phyloP scores from a whole-genome alignment of 2,329 filamentous ascomycete species.

The Xenoacremonium recifei region DNA sequence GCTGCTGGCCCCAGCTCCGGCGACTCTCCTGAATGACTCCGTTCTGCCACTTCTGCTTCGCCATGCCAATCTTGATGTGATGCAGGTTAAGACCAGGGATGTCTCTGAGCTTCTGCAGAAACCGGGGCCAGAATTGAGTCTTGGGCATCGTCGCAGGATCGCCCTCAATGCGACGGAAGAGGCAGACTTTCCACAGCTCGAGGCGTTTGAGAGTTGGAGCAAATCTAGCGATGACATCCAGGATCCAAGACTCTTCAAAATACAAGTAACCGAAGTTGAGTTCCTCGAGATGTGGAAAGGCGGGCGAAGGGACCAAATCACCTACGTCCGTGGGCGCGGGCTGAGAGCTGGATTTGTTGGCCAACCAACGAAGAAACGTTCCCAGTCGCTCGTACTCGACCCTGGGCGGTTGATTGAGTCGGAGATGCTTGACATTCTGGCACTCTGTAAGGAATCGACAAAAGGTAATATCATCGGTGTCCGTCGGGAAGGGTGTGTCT shows the following conservation, averaged over 20 bases:
- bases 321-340: too few species aligned
- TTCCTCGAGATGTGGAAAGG: conserved; percentile 34
- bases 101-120: conserved; percentile 35
- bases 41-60: conserved; percentile 24
- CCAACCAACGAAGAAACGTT: too few species aligned
- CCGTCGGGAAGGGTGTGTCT: neutral
- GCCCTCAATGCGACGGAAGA: conserved; percentile 17
- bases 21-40: conserved; percentile 14
- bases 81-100: conserved; percentile 32
- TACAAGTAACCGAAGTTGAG: conserved; percentile 44
- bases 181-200: conserved; percentile 43
- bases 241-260: conserved; percentile 27
- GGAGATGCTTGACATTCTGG: conserved; percentile 47
- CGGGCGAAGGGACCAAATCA: conserved; percentile 26
- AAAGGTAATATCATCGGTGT: conserved; percentile 14
- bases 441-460: conserved; percentile 23
- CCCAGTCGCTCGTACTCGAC: too few species aligned
- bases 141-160: conserved; percentile 9
- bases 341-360: too few species aligned
- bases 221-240: conserved; percentile 40
- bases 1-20: too few species aligned
- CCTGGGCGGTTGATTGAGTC: conserved; percentile 41
- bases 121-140: conserved; percentile 37
- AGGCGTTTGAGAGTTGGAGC: conserved; percentile 42
- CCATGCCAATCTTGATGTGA: conserved; percentile 30